These are phyloP conservation scores for Podila clonocystis DNA, from an alignment of 192 early-diverging fungal species.

Conservation along the genomic window DNA sequence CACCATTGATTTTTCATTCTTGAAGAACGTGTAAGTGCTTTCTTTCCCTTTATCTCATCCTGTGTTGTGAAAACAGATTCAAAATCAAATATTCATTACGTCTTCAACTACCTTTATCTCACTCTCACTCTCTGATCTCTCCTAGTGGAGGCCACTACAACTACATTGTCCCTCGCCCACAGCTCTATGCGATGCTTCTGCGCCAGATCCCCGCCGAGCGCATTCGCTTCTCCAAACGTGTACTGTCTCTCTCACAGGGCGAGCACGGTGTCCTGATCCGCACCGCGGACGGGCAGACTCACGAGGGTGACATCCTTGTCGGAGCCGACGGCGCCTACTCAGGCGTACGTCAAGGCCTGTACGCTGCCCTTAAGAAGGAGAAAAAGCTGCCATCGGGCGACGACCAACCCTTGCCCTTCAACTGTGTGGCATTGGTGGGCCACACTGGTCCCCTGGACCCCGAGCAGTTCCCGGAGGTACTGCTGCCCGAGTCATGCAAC, in stretches of 20 bases:
- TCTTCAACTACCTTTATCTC: no score
- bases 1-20: background rate
- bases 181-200: background rate
- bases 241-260: background rate
- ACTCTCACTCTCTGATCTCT: no score
- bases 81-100: no score
- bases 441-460: slow-evolving; percentile 2
- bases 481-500: background rate
- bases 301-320: slow-evolving; percentile 20
- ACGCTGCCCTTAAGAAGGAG: background rate
- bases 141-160: background rate
- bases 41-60: background rate
- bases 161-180: background rate
- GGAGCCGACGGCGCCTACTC: slow-evolving; percentile 13
- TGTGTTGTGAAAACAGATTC: background rate
- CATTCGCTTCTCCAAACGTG: background rate
- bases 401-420: slow-evolving; percentile 2
- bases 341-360: background rate
- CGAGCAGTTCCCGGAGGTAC: slow-evolving; percentile 1
- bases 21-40: background rate
- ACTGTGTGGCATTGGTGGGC: slow-evolving; percentile 3
- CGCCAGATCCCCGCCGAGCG: background rate
- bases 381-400: background rate
- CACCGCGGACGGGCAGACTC: background rate
- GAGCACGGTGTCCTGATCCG: background rate